Base-by-base conservation (phyloP, 2,329 filamentous ascomycete species). In the Trichoderma aggressivum region DNA sequence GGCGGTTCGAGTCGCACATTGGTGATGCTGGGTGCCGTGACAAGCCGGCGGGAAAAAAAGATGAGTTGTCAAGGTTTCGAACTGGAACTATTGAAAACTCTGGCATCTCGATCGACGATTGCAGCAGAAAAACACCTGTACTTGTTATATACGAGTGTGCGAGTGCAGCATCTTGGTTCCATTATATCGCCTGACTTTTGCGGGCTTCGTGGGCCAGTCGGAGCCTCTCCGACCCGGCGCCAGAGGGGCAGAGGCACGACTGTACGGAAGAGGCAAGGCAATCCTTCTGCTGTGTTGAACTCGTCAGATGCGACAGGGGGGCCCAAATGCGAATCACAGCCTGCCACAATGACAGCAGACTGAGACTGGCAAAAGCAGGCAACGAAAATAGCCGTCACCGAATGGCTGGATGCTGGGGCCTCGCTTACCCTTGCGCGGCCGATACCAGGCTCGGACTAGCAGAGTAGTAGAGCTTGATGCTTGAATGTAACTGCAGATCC, bases 401-500 rank as follows among this genome's bases (percentile, higher is more conserved):
- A 18, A 36, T 36, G 53, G 28, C 26, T 59, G 53, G 64, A n/a
- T 67, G 53, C 36, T 67, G 53, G 63, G 36, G 50, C n/a, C 64
- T 67, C 64, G 53, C 64, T 67, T 67, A 59, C 53, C 64, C 64
- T 21, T 66, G 63, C 26, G 34, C 63, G 18, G 64, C 64, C 53
- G 64, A 58, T 67, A 58, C 36, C 64, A 67, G 30, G 47, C 28
- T 32, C 21, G 47, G 62, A 26, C 30, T 64, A 64, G 62, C 26
- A 43, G 43, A 21, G n/a, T 50, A 21, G 43, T 8, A 21, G 43
- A 47, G 36, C 43, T n/a, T 47, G 43, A 47, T 21, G n/a, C 16
- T 43, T 30, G 26, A 59, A 67, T 47, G 67, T 47, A 70, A 58
- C 67, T 39, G 58, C 50, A 70, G 60, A 70, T 62, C 58, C 59